These are phyloP conservation scores for Cochlearia excelsa DNA, from an alignment of 345 rosid genomes.

Conservation along the genomic window DNA sequence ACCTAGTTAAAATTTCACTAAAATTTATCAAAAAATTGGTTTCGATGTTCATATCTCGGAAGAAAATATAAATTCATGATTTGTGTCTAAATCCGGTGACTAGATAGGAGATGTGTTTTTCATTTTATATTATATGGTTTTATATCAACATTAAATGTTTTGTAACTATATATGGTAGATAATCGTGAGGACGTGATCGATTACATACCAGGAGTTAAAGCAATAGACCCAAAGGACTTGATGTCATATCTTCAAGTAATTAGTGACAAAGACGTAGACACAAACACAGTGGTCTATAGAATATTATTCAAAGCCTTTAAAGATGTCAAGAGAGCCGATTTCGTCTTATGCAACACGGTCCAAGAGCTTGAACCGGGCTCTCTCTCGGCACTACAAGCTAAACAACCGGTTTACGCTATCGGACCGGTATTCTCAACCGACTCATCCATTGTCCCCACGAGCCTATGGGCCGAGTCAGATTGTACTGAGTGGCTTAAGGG, in stretches of 20 bases:
- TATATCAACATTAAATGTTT: not conserved
- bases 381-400: constrained; percentile 44
- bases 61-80: not conserved
- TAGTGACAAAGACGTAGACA: constrained; percentile 38
- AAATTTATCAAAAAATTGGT: too few species aligned
- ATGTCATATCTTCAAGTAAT: constrained; percentile 57
- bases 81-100: not conserved
- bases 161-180: constrained; percentile 29
- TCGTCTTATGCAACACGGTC: constrained; percentile 54
- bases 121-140: not conserved
- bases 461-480: constrained; percentile 66
- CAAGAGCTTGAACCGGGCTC: constrained; percentile 54
- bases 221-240: constrained; percentile 54
- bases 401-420: constrained; percentile 47
- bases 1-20: too few species aligned
- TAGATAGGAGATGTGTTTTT: not conserved
- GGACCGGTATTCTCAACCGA: constrained; percentile 59
- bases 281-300: constrained; percentile 43
- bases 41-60: not conserved
- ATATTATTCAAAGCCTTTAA: constrained; percentile 44
- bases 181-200: constrained; percentile 50
- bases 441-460: constrained; percentile 43
- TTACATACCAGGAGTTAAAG: constrained; percentile 57
- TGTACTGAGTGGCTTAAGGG: constrained; percentile 54
- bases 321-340: constrained; percentile 54